Conservation (phyloP, 169 alveolate genomes). For the Theileria annulata region DNA sequence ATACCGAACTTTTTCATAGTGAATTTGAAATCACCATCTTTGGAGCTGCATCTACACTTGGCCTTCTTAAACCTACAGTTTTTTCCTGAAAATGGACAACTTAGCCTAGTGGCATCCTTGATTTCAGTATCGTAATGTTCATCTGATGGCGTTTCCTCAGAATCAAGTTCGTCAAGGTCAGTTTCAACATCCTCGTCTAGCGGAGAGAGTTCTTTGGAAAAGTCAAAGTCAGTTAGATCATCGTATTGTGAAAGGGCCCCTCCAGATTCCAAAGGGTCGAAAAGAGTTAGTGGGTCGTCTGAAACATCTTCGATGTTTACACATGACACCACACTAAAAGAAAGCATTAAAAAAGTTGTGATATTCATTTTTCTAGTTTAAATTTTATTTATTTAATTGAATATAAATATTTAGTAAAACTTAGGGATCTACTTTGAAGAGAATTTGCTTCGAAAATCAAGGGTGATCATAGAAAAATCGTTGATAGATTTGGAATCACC, state of each 20-base stretch:
- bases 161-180: neutral
- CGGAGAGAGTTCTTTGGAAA: neutral
- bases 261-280: neutral
- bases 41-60: neutral
- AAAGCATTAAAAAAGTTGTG: neutral
- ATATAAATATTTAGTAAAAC: neutral
- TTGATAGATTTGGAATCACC: neutral
- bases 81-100: slow-evolving; percentile 9
- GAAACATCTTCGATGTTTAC: neutral
- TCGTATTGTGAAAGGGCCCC: neutral
- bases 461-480: neutral
- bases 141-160: neutral
- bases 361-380: slow-evolving; percentile 6
- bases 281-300: neutral
- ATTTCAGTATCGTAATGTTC: neutral
- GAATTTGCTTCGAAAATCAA: neutral
- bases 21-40: neutral
- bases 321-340: neutral
- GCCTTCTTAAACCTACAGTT: slow-evolving; percentile 15
- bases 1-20: neutral
- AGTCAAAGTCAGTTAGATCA: neutral
- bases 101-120: neutral
- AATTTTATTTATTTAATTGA: neutral
- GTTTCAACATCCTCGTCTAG: neutral
- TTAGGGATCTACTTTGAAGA: neutral